Percentiles rank a stretch among this genome's conserved stretches.
phyloP scores from a whole-genome alignment of 2,329 filamentous ascomycete species.

The Aspergillus ruber region DNA sequence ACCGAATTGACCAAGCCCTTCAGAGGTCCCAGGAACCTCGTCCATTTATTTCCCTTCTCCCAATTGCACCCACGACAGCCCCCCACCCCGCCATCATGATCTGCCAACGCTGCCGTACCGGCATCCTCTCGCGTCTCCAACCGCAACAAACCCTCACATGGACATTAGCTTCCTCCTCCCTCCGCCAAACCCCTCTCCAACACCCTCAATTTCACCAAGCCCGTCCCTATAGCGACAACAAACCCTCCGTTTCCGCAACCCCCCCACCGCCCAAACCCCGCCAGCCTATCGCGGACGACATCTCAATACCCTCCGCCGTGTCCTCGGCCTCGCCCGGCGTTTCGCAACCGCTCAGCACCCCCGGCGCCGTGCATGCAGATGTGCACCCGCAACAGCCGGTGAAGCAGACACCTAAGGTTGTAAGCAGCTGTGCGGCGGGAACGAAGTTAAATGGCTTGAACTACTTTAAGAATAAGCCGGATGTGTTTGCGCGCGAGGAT shows the following conservation, averaged over 20 bases:
- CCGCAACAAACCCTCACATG: conserved; percentile 23
- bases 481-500: conserved; percentile 40
- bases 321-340: conserved; percentile 35
- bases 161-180: conserved; percentile 12
- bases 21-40: background rate
- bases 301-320: conserved; percentile 29
- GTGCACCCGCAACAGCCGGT: conserved; percentile 19
- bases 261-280: conserved; percentile 27
- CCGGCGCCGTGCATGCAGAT: conserved; percentile 24
- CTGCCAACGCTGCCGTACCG: conserved; percentile 36
- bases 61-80: background rate
- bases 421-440: conserved; percentile 36
- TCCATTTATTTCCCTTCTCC: too few species aligned
- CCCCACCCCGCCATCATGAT: conserved; percentile 25
- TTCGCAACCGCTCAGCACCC: conserved; percentile 37
- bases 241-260: conserved; percentile 20
- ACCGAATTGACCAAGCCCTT: background rate
- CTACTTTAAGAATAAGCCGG: conserved; percentile 43
- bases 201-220: conserved; percentile 26
- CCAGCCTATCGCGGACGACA: conserved; percentile 24
- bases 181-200: conserved; percentile 23
- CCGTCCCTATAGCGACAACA: conserved; percentile 28
- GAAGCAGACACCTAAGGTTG: conserved; percentile 23
- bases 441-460: conserved; percentile 37
- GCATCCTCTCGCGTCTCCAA: conserved; percentile 33